Evolutionary conservation across 768 basidiomycete species (phyloP).

Genomic region (Lactifluus pinguis): DNA sequence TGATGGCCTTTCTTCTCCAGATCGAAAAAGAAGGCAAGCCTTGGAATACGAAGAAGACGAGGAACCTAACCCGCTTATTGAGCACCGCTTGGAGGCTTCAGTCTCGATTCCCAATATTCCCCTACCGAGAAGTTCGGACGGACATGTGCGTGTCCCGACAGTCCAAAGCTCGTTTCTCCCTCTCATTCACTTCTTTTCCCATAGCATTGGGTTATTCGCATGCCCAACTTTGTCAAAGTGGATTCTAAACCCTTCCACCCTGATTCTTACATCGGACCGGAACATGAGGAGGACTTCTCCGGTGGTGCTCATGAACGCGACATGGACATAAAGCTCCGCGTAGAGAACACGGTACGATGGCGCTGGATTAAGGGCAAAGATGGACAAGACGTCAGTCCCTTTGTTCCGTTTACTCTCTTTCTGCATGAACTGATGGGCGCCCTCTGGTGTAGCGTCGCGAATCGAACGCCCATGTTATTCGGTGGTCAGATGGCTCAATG

Average conservation of each 20-base stretch:
- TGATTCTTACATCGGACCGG: constrained; percentile 75
- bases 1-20: constrained; percentile 52
- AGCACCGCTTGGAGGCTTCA: constrained; percentile 53
- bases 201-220: constrained; percentile 87
- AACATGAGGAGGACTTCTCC: constrained; percentile 62
- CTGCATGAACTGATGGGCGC: not conserved
- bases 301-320: constrained; percentile 56
- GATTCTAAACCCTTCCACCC: constrained; percentile 87
- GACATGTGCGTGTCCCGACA: constrained; percentile 47
- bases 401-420: not conserved
- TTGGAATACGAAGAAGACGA: constrained; percentile 79
- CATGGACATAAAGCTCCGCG: constrained; percentile 77
- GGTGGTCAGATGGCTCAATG: constrained; percentile 92
- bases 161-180: not conserved
- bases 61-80: constrained; percentile 45
- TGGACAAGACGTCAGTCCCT: constrained; percentile 64
- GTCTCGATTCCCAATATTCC: constrained; percentile 84
- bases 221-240: constrained; percentile 90
- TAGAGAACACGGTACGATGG: constrained; percentile 95
- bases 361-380: constrained; percentile 76
- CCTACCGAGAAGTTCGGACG: constrained; percentile 69
- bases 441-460: constrained; percentile 52
- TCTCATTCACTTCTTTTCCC: constrained; percentile 4
- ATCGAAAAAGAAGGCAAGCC: constrained; percentile 48
- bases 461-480: constrained; percentile 84